A percentile compares a stretch with the other conserved stretches of the same genome.
phyloP scores from a whole-genome alignment of 2,329 filamentous ascomycete species.

The Bretziella fagacearum region DNA sequence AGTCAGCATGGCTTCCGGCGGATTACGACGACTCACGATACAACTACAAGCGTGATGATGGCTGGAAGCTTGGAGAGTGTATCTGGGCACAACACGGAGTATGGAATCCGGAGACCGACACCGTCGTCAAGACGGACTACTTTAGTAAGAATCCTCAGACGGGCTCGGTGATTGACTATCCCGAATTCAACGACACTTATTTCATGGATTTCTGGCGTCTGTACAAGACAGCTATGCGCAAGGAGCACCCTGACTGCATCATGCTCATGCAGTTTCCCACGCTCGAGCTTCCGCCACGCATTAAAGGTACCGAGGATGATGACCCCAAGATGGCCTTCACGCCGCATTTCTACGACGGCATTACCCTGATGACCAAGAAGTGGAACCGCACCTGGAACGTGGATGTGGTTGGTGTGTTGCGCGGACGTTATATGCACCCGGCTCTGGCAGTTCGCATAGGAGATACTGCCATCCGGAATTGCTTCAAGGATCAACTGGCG shows the following conservation, averaged over 20 bases:
- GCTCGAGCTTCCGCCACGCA: conserved; percentile 72
- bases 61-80: conserved; percentile 87
- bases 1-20: conserved; percentile 66
- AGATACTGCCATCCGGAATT: conserved; percentile 86
- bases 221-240: conserved; percentile 58
- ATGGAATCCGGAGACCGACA: conserved; percentile 71
- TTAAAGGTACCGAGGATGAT: conserved; percentile 78
- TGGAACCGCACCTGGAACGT: conserved; percentile 98
- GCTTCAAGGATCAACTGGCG: conserved; percentile 71
- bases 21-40: conserved; percentile 65
- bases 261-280: conserved; percentile 86
- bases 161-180: conserved; percentile 59
- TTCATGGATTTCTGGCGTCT: conserved; percentile 74
- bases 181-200: conserved; percentile 77
- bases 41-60: conserved; percentile 72
- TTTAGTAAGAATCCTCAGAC: conserved; percentile 65
- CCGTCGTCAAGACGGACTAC: conserved; percentile 67
- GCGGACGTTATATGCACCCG: conserved; percentile 74
- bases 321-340: conserved; percentile 83
- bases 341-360: conserved; percentile 91
- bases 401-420: conserved; percentile 79
- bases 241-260: conserved; percentile 62
- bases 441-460: conserved; percentile 86
- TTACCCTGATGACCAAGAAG: conserved; percentile 94
- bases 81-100: conserved; percentile 94